Evolutionary conservation across 2,329 filamentous ascomycete species (phyloP).

Genomic region (Exophiala phaeomuriformis): DNA sequence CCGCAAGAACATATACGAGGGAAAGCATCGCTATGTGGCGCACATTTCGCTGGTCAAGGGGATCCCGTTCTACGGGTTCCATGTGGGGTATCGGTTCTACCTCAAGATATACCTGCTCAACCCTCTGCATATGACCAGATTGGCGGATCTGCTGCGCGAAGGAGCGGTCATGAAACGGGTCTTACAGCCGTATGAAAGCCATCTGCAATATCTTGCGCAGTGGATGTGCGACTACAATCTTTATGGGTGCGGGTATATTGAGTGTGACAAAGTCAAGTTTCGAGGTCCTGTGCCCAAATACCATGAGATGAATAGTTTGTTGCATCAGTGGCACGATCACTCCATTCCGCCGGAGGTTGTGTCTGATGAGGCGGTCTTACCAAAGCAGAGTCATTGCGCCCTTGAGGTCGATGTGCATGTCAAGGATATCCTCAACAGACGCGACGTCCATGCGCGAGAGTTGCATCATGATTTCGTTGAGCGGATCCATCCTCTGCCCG

Average conservation of each 20-base stretch:
- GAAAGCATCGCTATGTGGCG: conserved; percentile 68
- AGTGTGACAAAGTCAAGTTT: conserved; percentile 64
- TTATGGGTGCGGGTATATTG: conserved; percentile 84
- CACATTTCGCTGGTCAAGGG: conserved; percentile 89
- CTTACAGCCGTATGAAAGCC: conserved; percentile 90
- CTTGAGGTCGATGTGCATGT: conserved; percentile 86
- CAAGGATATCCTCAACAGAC: conserved; percentile 78
- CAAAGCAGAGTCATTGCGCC: conserved; percentile 76
- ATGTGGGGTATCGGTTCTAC: conserved; percentile 84
- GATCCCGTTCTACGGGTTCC: conserved; percentile 89
- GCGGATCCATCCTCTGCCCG: conserved; percentile 53
- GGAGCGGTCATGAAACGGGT: conserved; percentile 75
- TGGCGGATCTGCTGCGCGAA: conserved; percentile 79
- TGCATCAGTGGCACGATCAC: conserved; percentile 72
- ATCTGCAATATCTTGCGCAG: conserved; percentile 84
- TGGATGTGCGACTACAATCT: conserved; percentile 99
- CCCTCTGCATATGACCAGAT: conserved; percentile 74
- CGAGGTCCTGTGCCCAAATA: conserved; percentile 66
- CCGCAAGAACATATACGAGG: conserved; percentile 63
- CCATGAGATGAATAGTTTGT: conserved; percentile 52
- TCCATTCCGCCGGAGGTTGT: conserved; percentile 57
- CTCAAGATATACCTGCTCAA: conserved; percentile 94
- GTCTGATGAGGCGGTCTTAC: conserved; percentile 57
- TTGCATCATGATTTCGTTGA: conserved; percentile 87
- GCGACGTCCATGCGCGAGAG: conserved; percentile 63